A percentile compares a stretch with the other conserved stretches of the same genome.
Conservation (phyloP, 768 basidiomycete genomes). For the Boletus reticulatus region DNA sequence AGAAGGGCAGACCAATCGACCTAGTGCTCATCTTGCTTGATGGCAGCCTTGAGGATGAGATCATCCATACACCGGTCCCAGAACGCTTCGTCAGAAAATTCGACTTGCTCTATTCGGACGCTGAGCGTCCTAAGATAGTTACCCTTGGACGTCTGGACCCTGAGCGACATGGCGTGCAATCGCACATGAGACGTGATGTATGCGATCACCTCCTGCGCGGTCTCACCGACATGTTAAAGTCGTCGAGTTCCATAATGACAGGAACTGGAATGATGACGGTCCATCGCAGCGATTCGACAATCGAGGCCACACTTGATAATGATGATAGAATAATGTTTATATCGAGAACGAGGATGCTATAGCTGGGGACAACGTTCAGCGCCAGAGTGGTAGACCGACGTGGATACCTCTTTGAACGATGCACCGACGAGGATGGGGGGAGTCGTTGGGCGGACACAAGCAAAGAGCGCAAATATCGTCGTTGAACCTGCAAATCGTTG, state of each 20-base stretch:
- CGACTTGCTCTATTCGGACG: no score
- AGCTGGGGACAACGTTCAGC: constrained; percentile 72
- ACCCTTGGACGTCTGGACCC: constrained; percentile 93
- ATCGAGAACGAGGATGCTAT: constrained; percentile 88
- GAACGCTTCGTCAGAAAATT: no score
- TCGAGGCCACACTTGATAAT: constrained; percentile 62
- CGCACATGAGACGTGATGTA: constrained; percentile 79
- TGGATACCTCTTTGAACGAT: constrained; percentile 27
- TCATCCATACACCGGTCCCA: no score
- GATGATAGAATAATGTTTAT: constrained; percentile 94
- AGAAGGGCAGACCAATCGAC: no score
- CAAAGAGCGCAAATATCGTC: constrained; percentile 70
- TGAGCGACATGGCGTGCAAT: constrained; percentile 72
- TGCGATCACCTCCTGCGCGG: constrained; percentile 67
- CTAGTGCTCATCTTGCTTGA: no score
- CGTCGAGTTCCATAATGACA: constrained; percentile 96
- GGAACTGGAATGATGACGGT: constrained; percentile 90
- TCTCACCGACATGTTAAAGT: constrained; percentile 72
- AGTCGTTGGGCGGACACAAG: constrained; percentile 45
- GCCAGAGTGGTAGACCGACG: constrained; percentile 34
- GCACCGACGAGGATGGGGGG: constrained; percentile 23
- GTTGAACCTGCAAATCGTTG: constrained; percentile 52
- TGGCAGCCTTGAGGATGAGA: no score
- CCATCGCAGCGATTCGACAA: constrained; percentile 82
- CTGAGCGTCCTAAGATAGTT: no score